Base-by-base conservation (phyloP, 768 basidiomycete species). In the Leccinum longicurvipes region DNA sequence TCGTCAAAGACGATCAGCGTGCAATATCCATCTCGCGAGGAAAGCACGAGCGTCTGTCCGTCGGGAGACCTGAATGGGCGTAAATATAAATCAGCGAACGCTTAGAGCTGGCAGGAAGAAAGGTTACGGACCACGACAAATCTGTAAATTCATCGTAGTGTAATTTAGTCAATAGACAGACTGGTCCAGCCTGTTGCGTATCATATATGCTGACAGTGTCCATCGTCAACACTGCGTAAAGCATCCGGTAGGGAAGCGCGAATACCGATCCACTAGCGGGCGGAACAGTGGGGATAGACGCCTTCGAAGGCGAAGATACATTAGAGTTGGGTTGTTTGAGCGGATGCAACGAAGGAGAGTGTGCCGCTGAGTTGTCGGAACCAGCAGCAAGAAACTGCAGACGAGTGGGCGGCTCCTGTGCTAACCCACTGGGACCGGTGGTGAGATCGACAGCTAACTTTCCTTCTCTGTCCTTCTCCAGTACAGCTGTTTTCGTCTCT, bases 91-190 rank as follows among this genome's bases (percentile, higher is more conserved):
- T 55, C n/a, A 55, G 47, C 31, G 34, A 51, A 45, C 45, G 24
- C 47, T 31, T 45, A 31, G 41, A 42, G 9, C 5, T 39, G 19
- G n/a, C 12, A 32, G 36, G 32, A 50, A 32, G 31, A 41, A 46
- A 50, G 34, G 29, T 29, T 21, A 77, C 91, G 41, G 64, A 98
- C 97, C 97, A 99, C 41, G 88, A 84, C 73, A 97, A 79, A 74
- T 99, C 97, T 7, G 97, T 98, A 68, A 98, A 98, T 65, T 96
- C 93, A 59, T 96, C 93, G 69, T 97, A 98, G 73, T 99, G 97
- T 59, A 98, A 74, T 65, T 95, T 96, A 27, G 89, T 92, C 60
- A 99, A 81, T 63, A 98, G 75, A 65, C 93, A 93, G 50, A 98
- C 81, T 0, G 97, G 97, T 3, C 87, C 84, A 1, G 91, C 82